Evolutionary conservation across 192 early-diverging fungal genomes (phyloP), one percentile per base, ranked within the genome.

Genomic region (Podila minutissima): DNA sequence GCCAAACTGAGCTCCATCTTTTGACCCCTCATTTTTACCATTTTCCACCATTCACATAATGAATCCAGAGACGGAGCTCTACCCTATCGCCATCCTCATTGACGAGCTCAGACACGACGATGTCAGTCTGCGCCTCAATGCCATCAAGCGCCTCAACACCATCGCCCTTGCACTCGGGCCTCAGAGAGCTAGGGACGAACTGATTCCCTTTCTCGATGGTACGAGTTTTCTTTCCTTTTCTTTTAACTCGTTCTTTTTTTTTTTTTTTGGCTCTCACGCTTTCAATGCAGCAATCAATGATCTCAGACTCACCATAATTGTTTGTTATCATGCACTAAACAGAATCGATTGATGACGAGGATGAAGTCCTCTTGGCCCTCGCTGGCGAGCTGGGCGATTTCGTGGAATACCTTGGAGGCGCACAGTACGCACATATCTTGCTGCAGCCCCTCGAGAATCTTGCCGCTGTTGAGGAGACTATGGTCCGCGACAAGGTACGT

Each of bases 281-380:
- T 22, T 55, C n/a, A n/a, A 24, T 55, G 8, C 6, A 26, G 24
- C 20, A 26, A 55, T 10, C 53, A 55, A n/a, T 24, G 53, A 55
- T 55, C 53, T 7, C 53, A 55, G 4, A 22, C 53, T 55, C 20
- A 24, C 53, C 24, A 1, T 11, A 55, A 24, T 26, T 55, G n/a
- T 24, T 22, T 12, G 24, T 26, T 24, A 10, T 1, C 53, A 55
- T 55, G 24, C 53, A 8, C n/a, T 55, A 2, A 22, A 48, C 22
- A 97, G 98, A 99, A 87, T 97, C 96, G 17, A 97, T 97, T 75
- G 97, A 99, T 84, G 98, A 99, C 81, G 98, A 99, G 76, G 98
- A 99, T 82, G 98, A 99, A 82, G 92, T 99, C 38, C 82, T 99
- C 66, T 74, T 97, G 24, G 93, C 95, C 48, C 86, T 99, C 48